These are phyloP conservation scores for Hibiscus mutabilis DNA, from an alignment of 345 rosid species.

Conservation along the genomic window DNA sequence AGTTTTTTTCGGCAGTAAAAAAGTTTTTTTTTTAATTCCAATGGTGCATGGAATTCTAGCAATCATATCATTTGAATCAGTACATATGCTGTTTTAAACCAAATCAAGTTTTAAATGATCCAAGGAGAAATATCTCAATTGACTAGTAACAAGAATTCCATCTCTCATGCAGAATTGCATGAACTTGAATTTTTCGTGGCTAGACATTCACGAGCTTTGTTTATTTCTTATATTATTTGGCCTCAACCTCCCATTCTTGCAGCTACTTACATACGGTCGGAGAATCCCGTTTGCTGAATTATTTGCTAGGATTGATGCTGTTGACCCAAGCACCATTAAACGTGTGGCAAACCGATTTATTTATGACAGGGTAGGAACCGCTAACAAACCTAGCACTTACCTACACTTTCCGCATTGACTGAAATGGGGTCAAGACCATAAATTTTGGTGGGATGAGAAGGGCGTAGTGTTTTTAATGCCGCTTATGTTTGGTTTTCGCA, in stretches of 20 bases:
- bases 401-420: not conserved
- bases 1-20: slow-evolving; percentile 5
- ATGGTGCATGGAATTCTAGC: not conserved
- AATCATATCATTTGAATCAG: not conserved
- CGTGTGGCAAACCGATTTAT: slow-evolving; percentile 91
- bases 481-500: slow-evolving; percentile 18
- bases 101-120: not conserved
- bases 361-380: slow-evolving; percentile 63
- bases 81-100: not conserved
- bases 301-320: slow-evolving; percentile 92
- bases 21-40: not conserved
- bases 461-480: not conserved
- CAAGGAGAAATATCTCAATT: not conserved
- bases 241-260: slow-evolving; percentile 22
- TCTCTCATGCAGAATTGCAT: not conserved
- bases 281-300: slow-evolving; percentile 91
- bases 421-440: not conserved
- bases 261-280: slow-evolving; percentile 93
- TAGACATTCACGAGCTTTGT: not conserved
- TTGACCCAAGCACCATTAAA: slow-evolving; percentile 75
- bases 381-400: not conserved
- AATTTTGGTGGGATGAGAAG: not conserved
- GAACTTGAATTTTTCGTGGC: not conserved
- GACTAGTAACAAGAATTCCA: not conserved
- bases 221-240: not conserved